A percentile compares a stretch with the other conserved stretches of the same genome.
phyloP scores from a whole-genome alignment of 2,329 filamentous ascomycete species.

The Apiospora pterosperma region DNA sequence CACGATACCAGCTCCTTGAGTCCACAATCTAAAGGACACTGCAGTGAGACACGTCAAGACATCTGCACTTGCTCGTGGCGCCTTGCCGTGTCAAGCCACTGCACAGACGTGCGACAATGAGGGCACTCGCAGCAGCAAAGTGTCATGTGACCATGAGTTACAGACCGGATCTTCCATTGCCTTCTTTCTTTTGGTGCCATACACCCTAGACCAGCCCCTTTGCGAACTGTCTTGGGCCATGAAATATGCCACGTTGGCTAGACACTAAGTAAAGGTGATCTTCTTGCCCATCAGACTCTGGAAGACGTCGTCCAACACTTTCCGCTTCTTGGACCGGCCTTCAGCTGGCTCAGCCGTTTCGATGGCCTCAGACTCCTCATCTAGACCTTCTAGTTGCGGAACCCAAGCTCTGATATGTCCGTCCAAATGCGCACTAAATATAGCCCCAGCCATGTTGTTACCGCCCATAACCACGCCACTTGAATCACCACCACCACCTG shows the following conservation, averaged over 20 bases:
- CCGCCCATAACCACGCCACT: conserved; percentile 60
- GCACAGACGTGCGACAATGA: not conserved
- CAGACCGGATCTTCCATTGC: not conserved
- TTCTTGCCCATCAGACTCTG: conserved; percentile 69
- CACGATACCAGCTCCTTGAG: not conserved
- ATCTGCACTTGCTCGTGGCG: not conserved
- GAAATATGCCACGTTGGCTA: not conserved
- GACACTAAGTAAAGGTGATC: conserved; percentile 53
- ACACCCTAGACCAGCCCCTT: no score
- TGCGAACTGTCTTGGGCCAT: not conserved
- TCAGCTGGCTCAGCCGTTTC: conserved; percentile 33
- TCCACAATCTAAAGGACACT: not conserved
- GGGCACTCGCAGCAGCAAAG: not conserved
- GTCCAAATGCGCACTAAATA: conserved; percentile 82
- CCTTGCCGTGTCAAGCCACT: not conserved
- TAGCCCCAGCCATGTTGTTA: conserved; percentile 45
- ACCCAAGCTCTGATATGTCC: conserved; percentile 81
- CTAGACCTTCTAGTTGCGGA: conserved; percentile 52
- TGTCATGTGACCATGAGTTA: not conserved
- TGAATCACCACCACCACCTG: conserved; percentile 55
- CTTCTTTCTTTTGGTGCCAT: not conserved
- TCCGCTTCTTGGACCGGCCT: conserved; percentile 62
- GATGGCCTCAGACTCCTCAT: conserved; percentile 46
- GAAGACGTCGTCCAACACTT: conserved; percentile 77
- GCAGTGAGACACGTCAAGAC: not conserved